phyloP scores from a whole-genome alignment of 441 rosid species.

The Gossypium aridum region DNA sequence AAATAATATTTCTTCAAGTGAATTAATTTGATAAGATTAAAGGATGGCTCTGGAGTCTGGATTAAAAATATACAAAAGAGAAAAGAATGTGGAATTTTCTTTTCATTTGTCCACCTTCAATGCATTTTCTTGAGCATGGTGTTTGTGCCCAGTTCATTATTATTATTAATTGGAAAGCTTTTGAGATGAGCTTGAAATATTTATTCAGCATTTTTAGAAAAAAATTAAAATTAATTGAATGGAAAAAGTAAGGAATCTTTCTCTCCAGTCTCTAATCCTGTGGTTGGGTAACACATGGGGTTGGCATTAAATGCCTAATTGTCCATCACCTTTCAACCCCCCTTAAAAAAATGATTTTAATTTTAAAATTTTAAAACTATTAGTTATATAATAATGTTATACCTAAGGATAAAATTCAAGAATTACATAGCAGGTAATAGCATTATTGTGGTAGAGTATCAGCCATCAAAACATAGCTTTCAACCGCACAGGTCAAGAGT shows the following conservation, averaged over 20 bases:
- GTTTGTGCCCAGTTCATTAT: background rate
- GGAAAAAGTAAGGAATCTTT: background rate
- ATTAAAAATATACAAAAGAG: too few relatives aligned
- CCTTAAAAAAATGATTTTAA: background rate
- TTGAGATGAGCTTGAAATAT: background rate
- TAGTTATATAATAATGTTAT: background rate
- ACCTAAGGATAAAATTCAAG: too few relatives aligned
- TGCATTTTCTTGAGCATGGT: background rate
- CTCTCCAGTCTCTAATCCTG: background rate
- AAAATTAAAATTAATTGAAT: background rate
- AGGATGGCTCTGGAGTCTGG: background rate
- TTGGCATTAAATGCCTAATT: background rate
- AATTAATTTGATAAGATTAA: background rate
- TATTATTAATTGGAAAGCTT: background rate
- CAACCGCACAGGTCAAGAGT: too few relatives aligned
- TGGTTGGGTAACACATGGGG: background rate
- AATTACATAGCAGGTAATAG: too few relatives aligned
- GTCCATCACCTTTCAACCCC: background rate
- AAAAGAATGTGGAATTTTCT: background rate
- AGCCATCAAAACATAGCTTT: too few relatives aligned
- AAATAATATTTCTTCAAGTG: too few relatives aligned
- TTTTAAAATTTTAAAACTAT: background rate
- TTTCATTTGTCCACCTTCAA: background rate
- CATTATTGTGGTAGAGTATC: too few relatives aligned
- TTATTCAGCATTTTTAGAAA: background rate